Conservation (phyloP, 2,329 filamentous ascomycete species). For the Xylariaceae sp. region DNA sequence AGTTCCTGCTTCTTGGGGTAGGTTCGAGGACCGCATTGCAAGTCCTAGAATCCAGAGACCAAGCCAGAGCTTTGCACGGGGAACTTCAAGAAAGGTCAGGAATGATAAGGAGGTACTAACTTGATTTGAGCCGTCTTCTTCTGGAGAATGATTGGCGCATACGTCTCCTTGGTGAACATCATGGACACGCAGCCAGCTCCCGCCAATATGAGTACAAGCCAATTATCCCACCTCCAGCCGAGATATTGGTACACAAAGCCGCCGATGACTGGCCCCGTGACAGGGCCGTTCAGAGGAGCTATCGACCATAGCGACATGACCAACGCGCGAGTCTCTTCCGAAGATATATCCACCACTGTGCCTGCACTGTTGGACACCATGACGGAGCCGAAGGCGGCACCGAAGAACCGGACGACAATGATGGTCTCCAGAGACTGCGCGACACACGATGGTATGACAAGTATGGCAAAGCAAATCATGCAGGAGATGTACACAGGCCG, state of each 20-base stretch:
- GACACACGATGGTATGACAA: conserved; percentile 69
- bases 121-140: conserved; percentile 57
- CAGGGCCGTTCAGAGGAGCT: conserved; percentile 69
- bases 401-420: conserved; percentile 70
- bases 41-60: too few species aligned
- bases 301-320: conserved; percentile 80
- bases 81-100: too few species aligned
- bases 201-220: conserved; percentile 70
- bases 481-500: conserved; percentile 65
- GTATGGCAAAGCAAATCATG: conserved; percentile 58
- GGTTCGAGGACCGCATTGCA: too few species aligned
- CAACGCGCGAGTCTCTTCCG: conserved; percentile 74
- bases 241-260: conserved; percentile 74
- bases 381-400: conserved; percentile 68
- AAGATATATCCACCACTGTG: conserved; percentile 77
- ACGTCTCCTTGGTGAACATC: conserved; percentile 66
- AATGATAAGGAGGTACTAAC: too few species aligned
- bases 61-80: too few species aligned
- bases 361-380: conserved; percentile 83
- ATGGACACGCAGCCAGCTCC: conserved; percentile 59
- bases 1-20: too few species aligned
- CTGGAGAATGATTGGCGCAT: conserved; percentile 66
- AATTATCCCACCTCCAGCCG: conserved; percentile 86
- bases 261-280: conserved; percentile 66
- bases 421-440: conserved; percentile 64